Evolutionary conservation across 208 protist genomes (phyloP).

Genomic region (Crithidia acanthocephali): DNA sequence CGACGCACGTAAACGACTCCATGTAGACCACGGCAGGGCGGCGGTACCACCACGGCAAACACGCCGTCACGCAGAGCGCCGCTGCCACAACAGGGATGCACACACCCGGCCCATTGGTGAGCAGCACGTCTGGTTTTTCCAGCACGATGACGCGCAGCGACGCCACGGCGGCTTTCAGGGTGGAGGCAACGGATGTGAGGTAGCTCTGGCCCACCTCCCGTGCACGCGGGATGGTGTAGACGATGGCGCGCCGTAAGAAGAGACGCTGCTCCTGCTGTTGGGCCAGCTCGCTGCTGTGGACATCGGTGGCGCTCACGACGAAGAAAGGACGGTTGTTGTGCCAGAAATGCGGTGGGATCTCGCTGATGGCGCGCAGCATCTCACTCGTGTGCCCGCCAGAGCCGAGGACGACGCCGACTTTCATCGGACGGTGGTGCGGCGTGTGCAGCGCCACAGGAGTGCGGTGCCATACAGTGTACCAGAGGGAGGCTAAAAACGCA

Average conservation of each 20-base stretch:
- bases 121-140: constrained; percentile 72
- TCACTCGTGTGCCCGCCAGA: constrained; percentile 93
- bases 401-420: constrained; percentile 84
- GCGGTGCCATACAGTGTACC: constrained; percentile 17
- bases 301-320: constrained; percentile 79
- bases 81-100: constrained; percentile 89
- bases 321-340: constrained; percentile 55
- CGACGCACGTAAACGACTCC: constrained; percentile 91
- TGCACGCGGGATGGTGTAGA: constrained; percentile 82
- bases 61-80: constrained; percentile 45
- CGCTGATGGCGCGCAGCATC: constrained; percentile 81
- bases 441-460: constrained; percentile 27
- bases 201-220: constrained; percentile 94
- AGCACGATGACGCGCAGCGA: constrained; percentile 35
- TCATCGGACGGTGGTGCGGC: constrained; percentile 34
- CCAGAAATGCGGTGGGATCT: constrained; percentile 51
- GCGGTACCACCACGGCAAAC: constrained; percentile 44
- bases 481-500: constrained; percentile 20
- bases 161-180: constrained; percentile 47
- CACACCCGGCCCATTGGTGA: constrained; percentile 93
- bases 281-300: constrained; percentile 62
- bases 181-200: constrained; percentile 75
- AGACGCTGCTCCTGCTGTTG: constrained; percentile 49
- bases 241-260: constrained; percentile 43
- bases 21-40: constrained; percentile 82